Base-by-base conservation (phyloP, 169 alveolate genomes). In the Eimeria tenella region DNA sequence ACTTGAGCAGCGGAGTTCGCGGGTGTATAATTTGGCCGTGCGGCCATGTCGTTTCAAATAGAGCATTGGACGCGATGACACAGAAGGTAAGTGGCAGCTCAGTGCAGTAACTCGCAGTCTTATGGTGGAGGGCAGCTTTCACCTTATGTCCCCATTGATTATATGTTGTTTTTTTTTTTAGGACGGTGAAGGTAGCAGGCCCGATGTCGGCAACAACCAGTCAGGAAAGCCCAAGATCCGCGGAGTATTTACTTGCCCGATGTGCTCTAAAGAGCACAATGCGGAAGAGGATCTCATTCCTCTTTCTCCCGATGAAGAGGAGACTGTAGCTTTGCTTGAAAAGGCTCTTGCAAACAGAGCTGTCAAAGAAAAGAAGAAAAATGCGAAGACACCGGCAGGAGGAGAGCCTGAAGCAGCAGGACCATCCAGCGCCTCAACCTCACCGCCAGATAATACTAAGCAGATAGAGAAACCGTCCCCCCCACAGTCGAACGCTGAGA, bases 11-110 rank as follows among this genome's bases (percentile, higher is more conserved):
- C n/a, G 91, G 95, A n/a, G 95, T 94, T 81, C 94, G 96, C 31
- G 98, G 96, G n/a, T 96, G 93, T 52, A 75, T 95, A 50, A 86
- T 96, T 25, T 91, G 92, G 95, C 71, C 93, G 13, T 73, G 92
- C 77, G 89, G 95, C 53, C 95, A 97, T 88, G 94, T 97, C 82
- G 62, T 96, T 0, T 91, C 97, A n/a, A 96, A 96, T 86, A 94
- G 94, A 97, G 98, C 71, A 31, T 9, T 62, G 42, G 79, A 84
- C 31, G 92, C 92, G 3, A 58, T 84, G 75, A 58, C 60, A 42
- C 75, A 8, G 8, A 62, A 84, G 79, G 92, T 42, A 50, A 17
- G 55, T 21, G 13, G 13, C 70, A 42, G 4, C 7, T 15, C 89
- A 31, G 21, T 21, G 19, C 13, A 31, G 42, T 31, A 1, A 31